Evolutionary conservation across 208 protist species (phyloP).

Genomic region (Trypanosoma cruzi): DNA sequence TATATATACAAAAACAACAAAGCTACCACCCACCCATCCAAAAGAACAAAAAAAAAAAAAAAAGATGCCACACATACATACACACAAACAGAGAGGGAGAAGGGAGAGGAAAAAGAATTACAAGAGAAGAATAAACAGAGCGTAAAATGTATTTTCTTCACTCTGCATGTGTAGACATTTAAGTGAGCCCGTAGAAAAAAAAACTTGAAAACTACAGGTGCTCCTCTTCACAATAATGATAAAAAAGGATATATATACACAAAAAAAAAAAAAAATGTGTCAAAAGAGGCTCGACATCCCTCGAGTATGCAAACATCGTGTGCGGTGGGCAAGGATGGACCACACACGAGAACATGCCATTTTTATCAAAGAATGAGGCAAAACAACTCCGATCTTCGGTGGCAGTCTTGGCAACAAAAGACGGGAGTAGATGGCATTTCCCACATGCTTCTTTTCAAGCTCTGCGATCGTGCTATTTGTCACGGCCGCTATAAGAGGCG

Average conservation of each 20-base stretch:
- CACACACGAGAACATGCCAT: slow-evolving; percentile 35
- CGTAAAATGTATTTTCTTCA: too few species aligned
- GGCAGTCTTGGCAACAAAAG: slow-evolving; percentile 28
- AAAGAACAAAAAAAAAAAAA: slow-evolving; percentile 11
- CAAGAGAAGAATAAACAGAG: too few species aligned
- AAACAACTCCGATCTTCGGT: slow-evolving; percentile 14
- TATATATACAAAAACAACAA: slow-evolving; percentile 10
- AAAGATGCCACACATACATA: too few species aligned
- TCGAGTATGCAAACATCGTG: slow-evolving; percentile 20
- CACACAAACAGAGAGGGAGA: too few species aligned
- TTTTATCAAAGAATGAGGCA: slow-evolving; percentile 22
- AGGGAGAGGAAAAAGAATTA: too few species aligned
- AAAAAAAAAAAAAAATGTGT: not conserved
- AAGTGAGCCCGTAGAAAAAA: too few species aligned
- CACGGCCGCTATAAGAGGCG: not conserved
- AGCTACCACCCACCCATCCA: not conserved
- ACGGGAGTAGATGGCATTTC: slow-evolving; percentile 14
- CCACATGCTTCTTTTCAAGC: slow-evolving; percentile 16
- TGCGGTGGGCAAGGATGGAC: slow-evolving; percentile 33
- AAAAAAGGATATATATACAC: not conserved
- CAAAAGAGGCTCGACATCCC: slow-evolving; percentile 11
- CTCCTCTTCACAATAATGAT: too few species aligned
- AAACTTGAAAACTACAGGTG: too few species aligned
- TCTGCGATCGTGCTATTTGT: not conserved
- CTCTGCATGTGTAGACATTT: too few species aligned